phyloP scores from a whole-genome alignment of 2,329 filamentous ascomycete genomes.

The Aspergillus cejpii region DNA sequence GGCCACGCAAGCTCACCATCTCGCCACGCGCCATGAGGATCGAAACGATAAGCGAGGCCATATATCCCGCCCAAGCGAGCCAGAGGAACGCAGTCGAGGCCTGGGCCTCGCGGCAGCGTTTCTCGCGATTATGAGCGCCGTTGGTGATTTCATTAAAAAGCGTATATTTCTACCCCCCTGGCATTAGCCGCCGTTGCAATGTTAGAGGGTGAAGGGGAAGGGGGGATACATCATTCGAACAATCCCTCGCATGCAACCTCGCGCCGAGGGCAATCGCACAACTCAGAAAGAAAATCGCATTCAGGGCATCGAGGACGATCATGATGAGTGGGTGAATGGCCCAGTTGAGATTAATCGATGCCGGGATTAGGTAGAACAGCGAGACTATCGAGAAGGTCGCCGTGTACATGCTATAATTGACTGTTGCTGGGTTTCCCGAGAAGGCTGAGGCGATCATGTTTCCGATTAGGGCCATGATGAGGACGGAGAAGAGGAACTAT shows the following conservation, averaged over 20 bases:
- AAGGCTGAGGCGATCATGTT: conserved; percentile 54
- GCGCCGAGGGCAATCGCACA: conserved; percentile 46
- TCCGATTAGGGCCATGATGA: conserved; percentile 56
- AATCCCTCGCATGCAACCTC: conserved; percentile 40
- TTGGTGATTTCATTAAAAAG: conserved; percentile 43
- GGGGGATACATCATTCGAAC: conserved; percentile 41
- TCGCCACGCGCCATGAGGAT: conserved; percentile 31
- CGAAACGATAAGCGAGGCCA: conserved; percentile 38
- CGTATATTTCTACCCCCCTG: conserved; percentile 40
- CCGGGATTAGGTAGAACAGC: conserved; percentile 44
- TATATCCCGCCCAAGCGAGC: conserved; percentile 45
- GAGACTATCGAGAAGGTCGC: conserved; percentile 44
- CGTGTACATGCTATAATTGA: conserved; percentile 50
- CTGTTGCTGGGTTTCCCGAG: conserved; percentile 50
- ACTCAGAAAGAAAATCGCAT: conserved; percentile 45
- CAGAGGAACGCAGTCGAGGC: conserved; percentile 48
- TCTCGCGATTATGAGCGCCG: conserved; percentile 31
- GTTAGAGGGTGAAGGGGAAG: neutral
- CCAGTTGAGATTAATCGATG: conserved; percentile 37
- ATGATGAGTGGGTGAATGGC: conserved; percentile 40
- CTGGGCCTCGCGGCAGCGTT: conserved; percentile 48
- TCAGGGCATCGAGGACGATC: conserved; percentile 42
- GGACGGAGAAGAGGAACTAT: conserved; percentile 54
- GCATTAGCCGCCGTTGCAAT: neutral
- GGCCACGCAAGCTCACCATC: conserved; percentile 30